These are phyloP conservation scores for Coffea humblotiana DNA, from an alignment of 305 asterid species.

Conservation along the genomic window DNA sequence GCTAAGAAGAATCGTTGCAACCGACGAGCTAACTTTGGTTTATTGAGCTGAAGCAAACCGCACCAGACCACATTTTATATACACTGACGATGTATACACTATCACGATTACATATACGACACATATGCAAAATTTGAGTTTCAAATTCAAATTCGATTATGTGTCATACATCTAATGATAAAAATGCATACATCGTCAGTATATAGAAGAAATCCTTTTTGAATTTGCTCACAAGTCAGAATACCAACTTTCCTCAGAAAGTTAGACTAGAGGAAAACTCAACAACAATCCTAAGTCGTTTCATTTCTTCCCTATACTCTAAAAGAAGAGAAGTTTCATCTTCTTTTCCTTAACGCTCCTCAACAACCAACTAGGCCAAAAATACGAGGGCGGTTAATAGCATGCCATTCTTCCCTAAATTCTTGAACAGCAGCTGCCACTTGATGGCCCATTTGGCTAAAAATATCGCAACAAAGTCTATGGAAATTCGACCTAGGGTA, in stretches of 20 bases:
- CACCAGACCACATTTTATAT: too few relatives aligned
- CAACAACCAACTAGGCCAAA: neutral
- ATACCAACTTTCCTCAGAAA: neutral
- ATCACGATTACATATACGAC: too few relatives aligned
- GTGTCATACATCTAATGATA: too few relatives aligned
- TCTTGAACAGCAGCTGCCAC: neutral
- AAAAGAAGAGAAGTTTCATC: neutral
- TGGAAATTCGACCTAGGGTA: neutral
- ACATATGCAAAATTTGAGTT: too few relatives aligned
- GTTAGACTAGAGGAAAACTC: neutral
- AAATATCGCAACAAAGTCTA: neutral
- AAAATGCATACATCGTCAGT: too few relatives aligned
- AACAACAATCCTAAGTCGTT: neutral
- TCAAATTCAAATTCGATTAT: too few relatives aligned
- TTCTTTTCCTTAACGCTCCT: neutral
- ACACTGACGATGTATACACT: too few relatives aligned
- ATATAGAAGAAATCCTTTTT: too few relatives aligned
- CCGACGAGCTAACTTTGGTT: constrained; percentile 4
- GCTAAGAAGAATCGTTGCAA: constrained; percentile 8
- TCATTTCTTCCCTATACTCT: neutral
- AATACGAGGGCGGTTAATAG: neutral
- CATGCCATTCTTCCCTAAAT: neutral
- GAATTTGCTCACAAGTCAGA: too few relatives aligned
- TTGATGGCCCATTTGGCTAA: neutral
- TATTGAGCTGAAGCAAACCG: too few relatives aligned